Evolutionary conservation across 306 rosid species (phyloP), one percentile per base, ranked within the genome.

Genomic region (Lathyrus oleraceus): DNA sequence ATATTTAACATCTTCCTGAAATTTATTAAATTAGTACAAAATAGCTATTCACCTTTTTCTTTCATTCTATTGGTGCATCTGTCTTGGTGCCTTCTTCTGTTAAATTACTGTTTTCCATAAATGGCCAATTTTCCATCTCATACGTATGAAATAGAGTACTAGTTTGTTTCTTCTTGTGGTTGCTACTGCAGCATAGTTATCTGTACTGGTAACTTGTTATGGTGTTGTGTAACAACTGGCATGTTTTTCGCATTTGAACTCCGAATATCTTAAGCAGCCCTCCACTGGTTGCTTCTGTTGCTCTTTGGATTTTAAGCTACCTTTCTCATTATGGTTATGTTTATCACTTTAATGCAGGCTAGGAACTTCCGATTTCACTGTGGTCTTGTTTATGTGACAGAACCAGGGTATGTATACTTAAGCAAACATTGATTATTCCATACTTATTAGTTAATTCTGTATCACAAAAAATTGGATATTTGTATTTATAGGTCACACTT

Each of bases 291-390:
- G 60, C 64, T 49, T 43, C 16, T 72, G n/a, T 39, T 71, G 59
- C 30, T 74, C 57, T 75, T 61, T 63, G 58, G 45, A 47, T 52
- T 61, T 61, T 64, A 28, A 38, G 63, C 66, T 32, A 25, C 43
- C 27, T 73, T 43, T 56, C 81, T 79, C 61, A 70, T 70, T 59
- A 56, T 52, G 17, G 58, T 71, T 40, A 43, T 73, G 59, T 48
- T 65, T 21, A 11, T 74, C 74, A 59, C 54, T 69, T 32, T 59
- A 51, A 60, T 73, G 81, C 94, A 94, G 98, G 98, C 98, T 48
- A 88, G 98, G 82, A 94, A 94, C 85, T 94, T 94, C 65, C 88
- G 96, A 68, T 94, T 94, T 81, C 79, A 87, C 8, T 94, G 98
- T 57, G 92, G 98, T 72, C 96, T 94, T 78, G 98, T 90, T 60